Percentiles rank a stretch among this genome's conserved stretches.
These are phyloP conservation scores for Cyclocybe cylindracea DNA, from an alignment of 768 basidiomycete species.

Conservation along the genomic window DNA sequence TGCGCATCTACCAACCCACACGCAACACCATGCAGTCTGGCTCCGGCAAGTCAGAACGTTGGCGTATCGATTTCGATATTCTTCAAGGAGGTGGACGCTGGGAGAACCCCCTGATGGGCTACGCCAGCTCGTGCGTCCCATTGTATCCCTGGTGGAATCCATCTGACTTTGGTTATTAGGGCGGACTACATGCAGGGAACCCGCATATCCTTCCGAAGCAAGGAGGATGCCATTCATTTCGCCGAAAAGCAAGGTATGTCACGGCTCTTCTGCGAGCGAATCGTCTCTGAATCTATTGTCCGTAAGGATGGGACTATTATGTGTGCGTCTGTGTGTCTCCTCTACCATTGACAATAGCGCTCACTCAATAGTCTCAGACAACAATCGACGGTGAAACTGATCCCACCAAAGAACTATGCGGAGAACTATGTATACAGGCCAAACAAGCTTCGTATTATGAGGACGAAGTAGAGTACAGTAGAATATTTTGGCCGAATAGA, in stretches of 20 bases:
- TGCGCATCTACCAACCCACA: conserved; percentile 91
- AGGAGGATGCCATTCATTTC: conserved; percentile 92
- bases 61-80: conserved; percentile 94
- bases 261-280: not conserved
- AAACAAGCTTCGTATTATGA: conserved; percentile 75
- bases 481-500: not conserved
- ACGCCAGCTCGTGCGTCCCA: conserved; percentile 84
- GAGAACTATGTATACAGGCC: conserved; percentile 91
- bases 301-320: conserved; percentile 88
- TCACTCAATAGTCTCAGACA: conserved; percentile 42
- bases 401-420: conserved; percentile 85
- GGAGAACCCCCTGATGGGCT: conserved; percentile 99
- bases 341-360: conserved; percentile 1
- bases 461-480: conserved; percentile 79
- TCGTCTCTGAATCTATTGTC: conserved; percentile 10
- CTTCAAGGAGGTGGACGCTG: conserved; percentile 89
- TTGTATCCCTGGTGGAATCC: not conserved
- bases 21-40: conserved; percentile 97
- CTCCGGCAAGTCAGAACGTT: conserved; percentile 78
- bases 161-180: conserved; percentile 35
- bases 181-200: conserved; percentile 97
- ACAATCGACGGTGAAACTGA: conserved; percentile 58
- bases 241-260: conserved; percentile 90
- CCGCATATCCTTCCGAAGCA: conserved; percentile 76
- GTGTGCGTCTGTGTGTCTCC: conserved; percentile 54